These are phyloP conservation scores for Bruguiera hainesii DNA, from an alignment of 441 rosid species.

Conservation along the genomic window DNA sequence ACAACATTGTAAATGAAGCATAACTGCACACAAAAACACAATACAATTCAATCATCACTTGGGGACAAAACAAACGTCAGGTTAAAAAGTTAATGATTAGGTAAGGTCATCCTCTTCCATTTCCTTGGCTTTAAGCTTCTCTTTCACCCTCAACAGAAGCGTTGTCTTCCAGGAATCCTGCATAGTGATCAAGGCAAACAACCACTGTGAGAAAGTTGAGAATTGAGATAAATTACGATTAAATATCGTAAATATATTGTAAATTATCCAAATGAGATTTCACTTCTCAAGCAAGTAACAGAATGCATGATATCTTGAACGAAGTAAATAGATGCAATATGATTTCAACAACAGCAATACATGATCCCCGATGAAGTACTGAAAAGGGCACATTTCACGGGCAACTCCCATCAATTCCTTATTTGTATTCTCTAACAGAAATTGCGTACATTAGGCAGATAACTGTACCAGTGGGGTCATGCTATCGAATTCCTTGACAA, in stretches of 20 bases:
- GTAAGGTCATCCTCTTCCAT: slow-evolving; percentile 82
- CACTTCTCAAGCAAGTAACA: no score
- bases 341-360: no score
- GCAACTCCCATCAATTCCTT: not conserved
- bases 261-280: no score
- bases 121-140: slow-evolving; percentile 75
- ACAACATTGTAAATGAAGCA: slow-evolving; percentile 6
- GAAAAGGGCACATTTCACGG: no score
- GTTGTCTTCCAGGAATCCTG: slow-evolving; percentile 94
- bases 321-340: no score
- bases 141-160: slow-evolving; percentile 75
- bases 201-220: not conserved
- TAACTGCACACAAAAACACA: slow-evolving; percentile 8
- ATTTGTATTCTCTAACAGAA: not conserved
- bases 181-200: not conserved
- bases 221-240: no score
- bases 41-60: slow-evolving; percentile 20
- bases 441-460: not conserved
- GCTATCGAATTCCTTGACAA: slow-evolving; percentile 78
- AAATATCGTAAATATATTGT: no score
- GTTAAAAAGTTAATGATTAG: slow-evolving; percentile 24
- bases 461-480: slow-evolving; percentile 74
- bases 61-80: slow-evolving; percentile 1
- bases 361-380: no score
- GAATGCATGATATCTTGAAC: no score